Base-by-base conservation (phyloP, 2,329 filamentous ascomycete genomes). In the Calonectria multiphialidica region DNA sequence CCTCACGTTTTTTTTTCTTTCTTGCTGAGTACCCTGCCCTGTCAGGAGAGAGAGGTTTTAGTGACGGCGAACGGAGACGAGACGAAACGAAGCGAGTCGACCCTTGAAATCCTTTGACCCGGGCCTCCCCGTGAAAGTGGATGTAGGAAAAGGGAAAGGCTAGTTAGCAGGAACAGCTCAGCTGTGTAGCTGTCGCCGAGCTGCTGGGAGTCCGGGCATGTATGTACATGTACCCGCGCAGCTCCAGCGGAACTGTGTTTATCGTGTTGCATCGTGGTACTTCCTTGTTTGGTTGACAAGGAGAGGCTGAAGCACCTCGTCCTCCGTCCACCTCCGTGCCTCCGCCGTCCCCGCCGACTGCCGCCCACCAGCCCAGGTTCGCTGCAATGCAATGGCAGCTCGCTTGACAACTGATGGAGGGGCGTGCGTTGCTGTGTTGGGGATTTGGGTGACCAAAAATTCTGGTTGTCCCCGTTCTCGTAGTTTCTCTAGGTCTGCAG, bases 241-340 rank as follows among this genome's bases (percentile, higher is more conserved):
- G 13, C 35, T 21, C 4, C 23, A 15, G 45, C 23, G 9, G 13
- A 55, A 37, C 18, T 15, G 53, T 57, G n/a, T 57, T 57, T 57
- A 57, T 57, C 53, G 53, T 37, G 53, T 33, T 57, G 53, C 30
- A 37, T 55, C 50, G 50, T 45, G 40, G 61, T 49, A 30, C 61
- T 55, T 57, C 53, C 53, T 57, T 37, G 53, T 37, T 21, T 44
- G 33, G 33, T 25, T 37, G 30, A 44, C 47, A 37, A 57, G 37
- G 64, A 40, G 30, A 62, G 28, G 66, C 35, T 45, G 49, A 65
- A 63, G 59, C 44, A 40, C 35, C 66, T 57, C 61, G 53, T 21
- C 53, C 59, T 66, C 68, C 68, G 68, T 67, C 65, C 62, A 25
- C 44, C 50, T 64, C 40, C 62, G 50, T 66, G 35, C 44, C 50